Conservation (phyloP, 2,329 filamentous ascomycete species). For the Cordyceps farinosa region DNA sequence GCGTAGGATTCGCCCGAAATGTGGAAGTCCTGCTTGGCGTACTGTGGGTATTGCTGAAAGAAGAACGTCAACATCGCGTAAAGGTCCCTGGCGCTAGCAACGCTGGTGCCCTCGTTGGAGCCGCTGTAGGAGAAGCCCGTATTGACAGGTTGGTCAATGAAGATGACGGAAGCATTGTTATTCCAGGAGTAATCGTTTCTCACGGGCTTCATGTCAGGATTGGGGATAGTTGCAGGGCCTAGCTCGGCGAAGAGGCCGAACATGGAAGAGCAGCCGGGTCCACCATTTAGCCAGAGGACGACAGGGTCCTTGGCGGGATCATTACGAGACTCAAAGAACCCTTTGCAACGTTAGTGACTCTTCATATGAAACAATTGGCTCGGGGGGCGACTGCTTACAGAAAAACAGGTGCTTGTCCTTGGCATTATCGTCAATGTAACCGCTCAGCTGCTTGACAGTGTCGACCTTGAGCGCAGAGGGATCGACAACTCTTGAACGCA, state of each 20-base stretch:
- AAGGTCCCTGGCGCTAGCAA: constrained; percentile 95
- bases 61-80: constrained; percentile 96
- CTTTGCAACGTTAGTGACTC: background rate
- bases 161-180: constrained; percentile 95
- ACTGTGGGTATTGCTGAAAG: constrained; percentile 98
- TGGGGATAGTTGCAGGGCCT: constrained; percentile 81
- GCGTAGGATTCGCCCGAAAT: constrained; percentile 95
- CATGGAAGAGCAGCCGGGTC: constrained; percentile 93
- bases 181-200: constrained; percentile 95
- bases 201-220: constrained; percentile 72
- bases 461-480: constrained; percentile 81
- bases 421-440: constrained; percentile 94
- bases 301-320: constrained; percentile 96
- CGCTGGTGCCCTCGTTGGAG: constrained; percentile 82
- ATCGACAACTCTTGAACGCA: constrained; percentile 88
- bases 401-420: constrained; percentile 99
- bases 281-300: constrained; percentile 91
- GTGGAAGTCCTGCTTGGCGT: constrained; percentile 93
- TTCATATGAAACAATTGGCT: background rate
- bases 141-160: constrained; percentile 98
- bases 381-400: constrained; percentile 38
- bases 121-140: constrained; percentile 97
- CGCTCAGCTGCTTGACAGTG: constrained; percentile 95
- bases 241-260: constrained; percentile 98
- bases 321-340: constrained; percentile 99